phyloP scores from a whole-genome alignment of 164 flowering plant genomes.

The Brasenia schreberi region DNA sequence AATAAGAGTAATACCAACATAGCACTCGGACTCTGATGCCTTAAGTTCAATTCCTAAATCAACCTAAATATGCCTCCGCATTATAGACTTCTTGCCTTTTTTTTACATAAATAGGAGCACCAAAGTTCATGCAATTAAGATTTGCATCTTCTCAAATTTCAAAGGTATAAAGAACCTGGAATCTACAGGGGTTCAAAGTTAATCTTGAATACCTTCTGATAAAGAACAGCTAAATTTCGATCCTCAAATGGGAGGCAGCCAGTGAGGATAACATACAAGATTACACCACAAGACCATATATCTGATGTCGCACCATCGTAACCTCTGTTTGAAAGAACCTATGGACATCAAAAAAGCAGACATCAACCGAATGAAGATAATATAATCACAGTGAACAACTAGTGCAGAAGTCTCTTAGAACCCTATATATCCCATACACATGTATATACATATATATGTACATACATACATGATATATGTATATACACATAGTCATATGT shows the following conservation, averaged over 20 bases:
- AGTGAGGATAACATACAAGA: conserved; percentile 67
- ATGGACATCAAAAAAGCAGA: neutral
- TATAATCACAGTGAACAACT: too few species aligned
- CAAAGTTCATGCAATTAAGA: too few species aligned
- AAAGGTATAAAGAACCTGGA: neutral
- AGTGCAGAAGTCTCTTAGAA: too few species aligned
- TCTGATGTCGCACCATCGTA: conserved; percentile 82
- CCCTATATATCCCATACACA: too few species aligned
- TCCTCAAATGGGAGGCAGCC: conserved; percentile 93
- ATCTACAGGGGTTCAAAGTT: neutral
- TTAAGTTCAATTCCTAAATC: neutral
- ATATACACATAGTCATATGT: too few species aligned
- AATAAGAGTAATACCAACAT: too few species aligned
- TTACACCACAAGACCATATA: conserved; percentile 96
- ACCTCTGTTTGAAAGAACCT: conserved; percentile 72
- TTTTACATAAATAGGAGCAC: too few species aligned
- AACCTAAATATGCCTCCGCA: neutral
- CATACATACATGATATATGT: too few species aligned
- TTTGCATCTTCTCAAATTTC: too few species aligned
- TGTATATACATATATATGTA: too few species aligned
- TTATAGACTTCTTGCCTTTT: too few species aligned
- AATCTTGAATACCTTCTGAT: conserved; percentile 64
- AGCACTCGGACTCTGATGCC: too few species aligned
- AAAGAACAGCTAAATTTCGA: conserved; percentile 80
- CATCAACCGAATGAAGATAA: neutral